Base-by-base conservation (phyloP, 2,329 filamentous ascomycete genomes). In the Xylariales sp. region DNA sequence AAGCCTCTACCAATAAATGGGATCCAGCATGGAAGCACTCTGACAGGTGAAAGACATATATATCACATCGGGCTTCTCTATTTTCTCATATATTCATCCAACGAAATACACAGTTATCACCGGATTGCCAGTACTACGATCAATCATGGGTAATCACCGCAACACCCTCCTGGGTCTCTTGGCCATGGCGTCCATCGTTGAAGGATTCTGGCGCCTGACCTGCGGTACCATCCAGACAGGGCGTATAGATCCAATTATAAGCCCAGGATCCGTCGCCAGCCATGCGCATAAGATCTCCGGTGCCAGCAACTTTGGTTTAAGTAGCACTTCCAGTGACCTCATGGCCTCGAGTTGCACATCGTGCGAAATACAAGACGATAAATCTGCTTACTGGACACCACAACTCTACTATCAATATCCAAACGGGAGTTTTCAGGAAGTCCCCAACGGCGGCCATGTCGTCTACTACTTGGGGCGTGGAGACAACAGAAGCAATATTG, bases 401-500 rank as follows among this genome's bases (percentile, higher is more conserved):
- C 63, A 69, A 21, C 55, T 82, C 45, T 78, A 80, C 59, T 82
- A 80, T 51, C 54, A 71, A 53, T 65, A 76, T 49, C 50, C 61
- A 12, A 72, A 78, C 52, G 76, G 79, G 36, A 73, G 67, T 16
- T 64, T 73, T 33, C 69, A 75, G 44, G 60, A 76, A 42, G 74
- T 82, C n/a, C 63, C 68, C 1, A 69, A 80, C 52, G 68, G 73
- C 20, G 75, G 76, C 14, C 53, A 50, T n/a, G 37, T 48, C 6
- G 51, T 57, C 4, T 84, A 85, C 68, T 85, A 84, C 60, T 72
- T 83, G 11, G 73, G 77, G 15, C 73, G 78, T 49, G 74, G 76
- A 15, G 59, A 77, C 11, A 66, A 76, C 38, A 63, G 79, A 24
- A 58, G 65, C 35, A 69, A 47, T 12, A 53, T 49, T 22, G 48